Percentiles rank a stretch among this genome's conserved stretches.
These are phyloP conservation scores for Pseudogymnoascus sp. DNA, from an alignment of 2,329 filamentous ascomycete genomes.

Conservation along the genomic window DNA sequence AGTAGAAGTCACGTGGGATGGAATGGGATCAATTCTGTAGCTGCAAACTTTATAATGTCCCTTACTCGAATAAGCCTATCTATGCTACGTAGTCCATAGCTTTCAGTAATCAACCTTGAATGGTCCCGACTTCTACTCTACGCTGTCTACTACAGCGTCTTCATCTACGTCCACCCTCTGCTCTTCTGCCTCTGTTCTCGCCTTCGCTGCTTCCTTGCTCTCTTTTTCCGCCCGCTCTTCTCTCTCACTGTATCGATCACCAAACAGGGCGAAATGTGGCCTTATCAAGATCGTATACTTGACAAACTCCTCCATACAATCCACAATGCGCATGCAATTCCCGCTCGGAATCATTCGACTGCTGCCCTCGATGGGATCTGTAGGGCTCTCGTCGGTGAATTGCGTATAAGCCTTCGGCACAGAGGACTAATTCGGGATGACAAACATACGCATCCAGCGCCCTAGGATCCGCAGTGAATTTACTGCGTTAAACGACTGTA, in stretches of 20 bases:
- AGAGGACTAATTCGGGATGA: slow-evolving; percentile 56
- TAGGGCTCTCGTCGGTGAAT: slow-evolving; percentile 39
- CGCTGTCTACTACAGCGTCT: not conserved
- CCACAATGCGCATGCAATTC: slow-evolving; percentile 51
- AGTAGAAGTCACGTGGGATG: not conserved
- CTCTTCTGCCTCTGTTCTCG: slow-evolving; percentile 94
- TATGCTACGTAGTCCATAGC: not conserved
- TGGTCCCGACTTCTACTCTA: not conserved
- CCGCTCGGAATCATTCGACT: slow-evolving; percentile 45
- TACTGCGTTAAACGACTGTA: slow-evolving; percentile 59
- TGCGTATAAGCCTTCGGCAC: slow-evolving; percentile 56
- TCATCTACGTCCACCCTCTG: slow-evolving; percentile 70
- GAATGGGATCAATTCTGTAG: slow-evolving; percentile 59
- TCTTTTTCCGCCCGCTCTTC: slow-evolving; percentile 31
- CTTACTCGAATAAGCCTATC: not conserved
- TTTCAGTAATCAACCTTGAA: not conserved
- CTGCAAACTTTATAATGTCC: not conserved
- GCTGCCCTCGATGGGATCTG: slow-evolving; percentile 29
- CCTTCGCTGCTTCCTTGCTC: slow-evolving; percentile 34
- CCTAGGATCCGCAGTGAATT: slow-evolving; percentile 57
- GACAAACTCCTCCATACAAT: slow-evolving; percentile 63
- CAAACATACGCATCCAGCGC: slow-evolving; percentile 62
- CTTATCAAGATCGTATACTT: slow-evolving; percentile 60
- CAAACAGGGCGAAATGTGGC: slow-evolving; percentile 50
- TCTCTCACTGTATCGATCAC: slow-evolving; percentile 54